phyloP scores from a whole-genome alignment of 2,329 filamentous ascomycete genomes.

The Aureobasidium sp. region DNA sequence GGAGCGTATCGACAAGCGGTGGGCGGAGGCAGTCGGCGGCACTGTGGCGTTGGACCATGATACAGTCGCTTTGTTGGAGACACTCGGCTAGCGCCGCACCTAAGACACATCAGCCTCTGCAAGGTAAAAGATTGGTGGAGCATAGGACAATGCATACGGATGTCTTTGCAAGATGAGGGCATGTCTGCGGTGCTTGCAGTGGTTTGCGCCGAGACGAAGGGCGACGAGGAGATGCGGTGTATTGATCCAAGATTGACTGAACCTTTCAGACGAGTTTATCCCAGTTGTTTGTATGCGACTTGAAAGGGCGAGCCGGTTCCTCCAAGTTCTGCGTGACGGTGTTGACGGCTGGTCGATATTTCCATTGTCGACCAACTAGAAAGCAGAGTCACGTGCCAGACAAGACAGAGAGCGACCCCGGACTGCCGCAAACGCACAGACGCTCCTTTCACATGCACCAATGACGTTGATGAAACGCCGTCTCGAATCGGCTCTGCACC shows the following conservation, averaged over 20 bases:
- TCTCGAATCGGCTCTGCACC: not conserved
- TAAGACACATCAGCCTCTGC: slow-evolving; percentile 33
- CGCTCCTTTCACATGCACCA: slow-evolving; percentile 5
- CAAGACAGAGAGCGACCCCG: not conserved
- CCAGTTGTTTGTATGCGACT: not conserved
- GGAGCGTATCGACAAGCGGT: slow-evolving; percentile 74
- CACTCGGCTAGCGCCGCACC: slow-evolving; percentile 88
- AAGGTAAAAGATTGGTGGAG: slow-evolving; percentile 7
- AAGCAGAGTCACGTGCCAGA: not conserved
- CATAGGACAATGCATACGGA: slow-evolving; percentile 56
- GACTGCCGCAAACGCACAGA: not conserved
- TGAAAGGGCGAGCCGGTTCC: too few relatives aligned
- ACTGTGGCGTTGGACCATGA: slow-evolving; percentile 82
- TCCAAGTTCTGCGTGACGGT: not conserved
- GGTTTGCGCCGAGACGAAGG: not conserved
- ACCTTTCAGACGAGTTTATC: not conserved
- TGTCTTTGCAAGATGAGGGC: slow-evolving; percentile 95
- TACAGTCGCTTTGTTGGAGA: slow-evolving; percentile 92
- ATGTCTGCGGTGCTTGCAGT: slow-evolving; percentile 43
- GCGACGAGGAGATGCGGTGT: not conserved
- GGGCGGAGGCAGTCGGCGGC: slow-evolving; percentile 82
- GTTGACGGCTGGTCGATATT: not conserved
- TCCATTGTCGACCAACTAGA: not conserved
- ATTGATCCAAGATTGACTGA: not conserved
- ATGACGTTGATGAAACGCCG: slow-evolving; percentile 6